Evolutionary conservation across 306 rosid genomes (phyloP).

Genomic region (Quercus robur): DNA sequence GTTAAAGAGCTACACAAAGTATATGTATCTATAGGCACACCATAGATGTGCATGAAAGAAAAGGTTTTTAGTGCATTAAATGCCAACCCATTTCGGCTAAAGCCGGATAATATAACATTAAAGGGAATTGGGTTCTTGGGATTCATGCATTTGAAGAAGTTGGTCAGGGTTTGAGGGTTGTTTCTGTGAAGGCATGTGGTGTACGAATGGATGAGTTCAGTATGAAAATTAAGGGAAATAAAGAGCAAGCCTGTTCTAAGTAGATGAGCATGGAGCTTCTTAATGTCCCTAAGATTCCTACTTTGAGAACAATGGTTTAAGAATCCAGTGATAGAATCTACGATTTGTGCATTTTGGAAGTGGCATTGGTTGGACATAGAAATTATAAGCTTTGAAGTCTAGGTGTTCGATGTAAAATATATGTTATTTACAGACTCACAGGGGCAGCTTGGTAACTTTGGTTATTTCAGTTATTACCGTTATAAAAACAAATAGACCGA

Average conservation of each 20-base stretch:
- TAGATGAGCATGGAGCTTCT: conserved; percentile 56
- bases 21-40: conserved; percentile 55
- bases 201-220: conserved; percentile 48
- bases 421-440: not conserved
- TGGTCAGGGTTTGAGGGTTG: conserved; percentile 19
- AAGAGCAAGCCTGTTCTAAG: conserved; percentile 48
- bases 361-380: conserved; percentile 27
- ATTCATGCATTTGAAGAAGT: conserved; percentile 54
- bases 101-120: conserved; percentile 47
- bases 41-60: conserved; percentile 63
- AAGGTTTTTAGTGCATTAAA: conserved; percentile 42
- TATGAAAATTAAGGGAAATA: conserved; percentile 30
- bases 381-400: not conserved
- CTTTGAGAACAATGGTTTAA: conserved; percentile 32
- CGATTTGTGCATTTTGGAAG: not conserved
- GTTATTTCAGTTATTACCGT: too few species aligned
- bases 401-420: not conserved
- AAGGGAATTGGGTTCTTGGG: conserved; percentile 44
- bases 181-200: conserved; percentile 23
- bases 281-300: conserved; percentile 34
- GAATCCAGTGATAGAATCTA: conserved; percentile 28
- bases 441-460: too few species aligned
- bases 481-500: too few species aligned
- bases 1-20: conserved; percentile 60
- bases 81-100: conserved; percentile 40